Percentiles rank a stretch among this genome's conserved stretches.
Conservation (phyloP, 169 alveolate species). For the Plasmodium inui region DNA sequence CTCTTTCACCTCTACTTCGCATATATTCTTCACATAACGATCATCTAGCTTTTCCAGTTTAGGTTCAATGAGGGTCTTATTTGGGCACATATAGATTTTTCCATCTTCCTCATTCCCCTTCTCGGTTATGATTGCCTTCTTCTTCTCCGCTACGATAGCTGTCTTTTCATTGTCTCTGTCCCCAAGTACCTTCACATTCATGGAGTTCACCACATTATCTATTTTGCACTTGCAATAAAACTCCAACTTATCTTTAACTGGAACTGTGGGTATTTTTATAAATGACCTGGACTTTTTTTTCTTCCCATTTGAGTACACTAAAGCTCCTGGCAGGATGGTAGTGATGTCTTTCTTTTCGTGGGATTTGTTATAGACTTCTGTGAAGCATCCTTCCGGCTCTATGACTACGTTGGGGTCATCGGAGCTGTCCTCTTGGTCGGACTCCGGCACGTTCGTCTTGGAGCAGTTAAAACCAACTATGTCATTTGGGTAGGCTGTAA, state of each 20-base stretch:
- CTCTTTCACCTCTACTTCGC: conserved; percentile 10
- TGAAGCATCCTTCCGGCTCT: conserved; percentile 35
- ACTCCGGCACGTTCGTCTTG: neutral
- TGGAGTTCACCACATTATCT: neutral
- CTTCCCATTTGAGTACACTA: neutral
- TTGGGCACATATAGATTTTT: conserved; percentile 7
- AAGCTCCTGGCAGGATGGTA: neutral
- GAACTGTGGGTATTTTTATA: conserved; percentile 20
- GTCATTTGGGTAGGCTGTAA: conserved; percentile 40
- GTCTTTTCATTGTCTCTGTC: no score
- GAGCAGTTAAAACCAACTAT: conserved; percentile 43
- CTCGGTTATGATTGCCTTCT: neutral
- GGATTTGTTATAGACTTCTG: neutral
- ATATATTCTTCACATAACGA: conserved; percentile 3
- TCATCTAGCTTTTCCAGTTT: neutral
- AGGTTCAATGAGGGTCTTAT: conserved; percentile 10
- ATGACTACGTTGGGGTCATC: neutral
- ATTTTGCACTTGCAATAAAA: conserved; percentile 16
- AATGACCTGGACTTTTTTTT: conserved; percentile 8
- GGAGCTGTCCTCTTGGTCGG: neutral
- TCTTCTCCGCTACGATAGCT: neutral
- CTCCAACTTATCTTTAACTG: neutral
- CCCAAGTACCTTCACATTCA: neutral
- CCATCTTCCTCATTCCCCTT: neutral
- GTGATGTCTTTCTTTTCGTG: neutral